phyloP scores from a whole-genome alignment of 192 early-diverging fungal species.

The Coemansia sp. region DNA sequence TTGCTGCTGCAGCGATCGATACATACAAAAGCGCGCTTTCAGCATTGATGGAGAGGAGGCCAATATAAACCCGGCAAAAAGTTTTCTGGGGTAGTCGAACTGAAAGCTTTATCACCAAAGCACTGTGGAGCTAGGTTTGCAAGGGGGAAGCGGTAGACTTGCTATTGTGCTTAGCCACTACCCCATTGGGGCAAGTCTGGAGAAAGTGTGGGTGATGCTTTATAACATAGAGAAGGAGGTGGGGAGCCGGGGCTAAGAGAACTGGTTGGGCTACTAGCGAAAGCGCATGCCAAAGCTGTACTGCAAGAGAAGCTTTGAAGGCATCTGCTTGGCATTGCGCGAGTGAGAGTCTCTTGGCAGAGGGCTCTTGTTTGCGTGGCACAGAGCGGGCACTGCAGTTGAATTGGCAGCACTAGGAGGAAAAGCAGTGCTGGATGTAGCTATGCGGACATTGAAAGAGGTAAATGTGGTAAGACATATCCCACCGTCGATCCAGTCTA shows the following conservation, averaged over 20 bases:
- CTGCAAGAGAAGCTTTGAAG: not conserved
- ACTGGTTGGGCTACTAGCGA: not conserved
- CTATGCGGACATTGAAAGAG: not conserved
- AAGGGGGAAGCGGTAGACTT: not conserved
- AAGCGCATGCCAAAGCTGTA: not conserved
- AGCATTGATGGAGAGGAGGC: slow-evolving; percentile 1
- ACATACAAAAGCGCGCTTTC: not conserved
- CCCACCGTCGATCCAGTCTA: not conserved
- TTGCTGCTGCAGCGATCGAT: slow-evolving; percentile 7
- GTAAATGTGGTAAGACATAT: not conserved
- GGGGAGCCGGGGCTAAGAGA: not conserved
- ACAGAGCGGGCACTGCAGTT: not conserved
- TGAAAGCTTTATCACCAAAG: not conserved
- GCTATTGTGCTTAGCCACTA: too few species aligned
- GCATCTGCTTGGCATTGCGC: not conserved
- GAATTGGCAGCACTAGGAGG: not conserved
- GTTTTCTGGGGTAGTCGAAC: not conserved
- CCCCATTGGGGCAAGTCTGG: not conserved
- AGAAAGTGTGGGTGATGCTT: slow-evolving; percentile 6
- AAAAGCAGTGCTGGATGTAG: not conserved
- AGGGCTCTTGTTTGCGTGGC: not conserved
- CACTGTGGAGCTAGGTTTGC: not conserved
- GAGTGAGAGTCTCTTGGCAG: not conserved
- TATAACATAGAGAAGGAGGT: not conserved
- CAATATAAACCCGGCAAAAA: not conserved